Evolutionary conservation across 1,284 basidiomycete genomes (phyloP), one percentile per base, ranked within the genome.

Genomic region (Taiwanofungus camphoratus): DNA sequence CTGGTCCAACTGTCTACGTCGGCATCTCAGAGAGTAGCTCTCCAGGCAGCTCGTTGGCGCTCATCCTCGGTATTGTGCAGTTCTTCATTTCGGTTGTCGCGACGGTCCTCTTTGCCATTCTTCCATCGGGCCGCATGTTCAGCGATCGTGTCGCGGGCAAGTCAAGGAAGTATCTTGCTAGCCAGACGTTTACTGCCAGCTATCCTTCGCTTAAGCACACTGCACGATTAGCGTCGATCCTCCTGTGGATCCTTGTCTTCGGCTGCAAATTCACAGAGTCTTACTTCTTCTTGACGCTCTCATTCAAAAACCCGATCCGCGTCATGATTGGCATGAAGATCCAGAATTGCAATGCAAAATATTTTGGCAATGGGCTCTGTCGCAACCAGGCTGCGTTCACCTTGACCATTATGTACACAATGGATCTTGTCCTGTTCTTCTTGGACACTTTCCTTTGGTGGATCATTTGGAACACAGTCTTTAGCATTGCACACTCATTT

Each of bases 361-460:
- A 79, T 62, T 92, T 95, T 55, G 92, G 92, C 18, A 72, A 72
- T 53, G 73, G 69, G 7, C 74, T 97, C 11, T 96, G 93, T 66
- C 69, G 70, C 37, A 91, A 96, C 60, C 93, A 97, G 53, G 88
- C 92, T 1, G 84, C 85, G 5, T 96, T 96, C 67, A 88, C 93
- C 11, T 69, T 97, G 52, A 77, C 93, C 44, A 87, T 95, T 70
- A 97, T 96, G 93, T 96, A 92, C 63, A 68, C 93, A 66, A 95
- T 96, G 92, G 92, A 96, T 62, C 68, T 96, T 31, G 82, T 86
- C 38, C 76, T 96, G 39, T 97, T 92, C 78, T 97, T 96, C 78
- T 73, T 97, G 63, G 92, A 97, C 68, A 97, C 93, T 5, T 97
- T 94, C 82, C 69, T 97, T 30, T 97, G 93, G 93, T 95, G 88